Evolutionary conservation across 75 land plant species (phyloP).

Genomic region (Pinus tabuliformis): DNA sequence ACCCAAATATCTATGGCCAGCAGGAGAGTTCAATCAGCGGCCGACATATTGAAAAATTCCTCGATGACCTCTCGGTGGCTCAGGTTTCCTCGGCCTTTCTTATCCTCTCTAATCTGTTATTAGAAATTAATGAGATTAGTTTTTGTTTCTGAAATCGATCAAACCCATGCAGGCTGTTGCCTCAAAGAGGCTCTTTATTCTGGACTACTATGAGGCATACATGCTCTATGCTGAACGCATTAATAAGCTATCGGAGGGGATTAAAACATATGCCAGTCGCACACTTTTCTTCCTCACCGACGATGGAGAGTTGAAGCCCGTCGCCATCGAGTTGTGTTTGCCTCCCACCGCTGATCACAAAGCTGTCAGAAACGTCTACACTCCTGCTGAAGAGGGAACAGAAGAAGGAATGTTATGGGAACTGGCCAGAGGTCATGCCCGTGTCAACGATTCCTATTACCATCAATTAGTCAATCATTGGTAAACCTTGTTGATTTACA

Average conservation of each 20-base stretch:
- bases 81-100: neutral
- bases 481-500: neutral
- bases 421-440: constrained; percentile 33
- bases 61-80: constrained; percentile 10
- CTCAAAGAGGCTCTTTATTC: constrained; percentile 21
- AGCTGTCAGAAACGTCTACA: constrained; percentile 10
- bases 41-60: constrained; percentile 10
- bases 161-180: constrained; percentile 23
- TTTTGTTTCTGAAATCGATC: neutral
- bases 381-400: constrained; percentile 14
- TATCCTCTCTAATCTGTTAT: too few species aligned
- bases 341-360: constrained; percentile 14
- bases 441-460: constrained; percentile 25
- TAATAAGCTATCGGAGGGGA: constrained; percentile 7
- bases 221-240: constrained; percentile 26
- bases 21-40: constrained; percentile 12
- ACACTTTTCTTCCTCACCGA: constrained; percentile 31
- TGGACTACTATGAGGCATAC: constrained; percentile 38
- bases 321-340: constrained; percentile 40
- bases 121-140: too few species aligned
- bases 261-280: constrained; percentile 30
- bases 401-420: constrained; percentile 29
- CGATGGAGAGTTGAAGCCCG: constrained; percentile 15
- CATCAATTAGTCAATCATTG: constrained; percentile 37
- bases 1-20: constrained; percentile 18